A percentile compares a stretch with the other conserved stretches of the same genome.
These are phyloP conservation scores for Bassia scoparia DNA, from an alignment of 148 eudicot genomes.

Conservation along the genomic window DNA sequence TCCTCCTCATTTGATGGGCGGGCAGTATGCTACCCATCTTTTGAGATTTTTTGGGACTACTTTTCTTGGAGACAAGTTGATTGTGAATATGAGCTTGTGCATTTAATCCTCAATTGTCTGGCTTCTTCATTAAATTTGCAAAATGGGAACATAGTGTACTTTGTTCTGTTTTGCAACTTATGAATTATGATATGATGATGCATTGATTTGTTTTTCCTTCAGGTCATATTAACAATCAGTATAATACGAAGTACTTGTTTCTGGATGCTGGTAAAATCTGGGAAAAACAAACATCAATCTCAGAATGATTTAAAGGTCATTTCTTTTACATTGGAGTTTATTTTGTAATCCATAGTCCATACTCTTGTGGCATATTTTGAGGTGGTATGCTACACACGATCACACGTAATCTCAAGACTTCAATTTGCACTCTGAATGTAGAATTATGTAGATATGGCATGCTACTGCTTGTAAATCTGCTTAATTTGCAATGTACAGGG, in stretches of 20 bases:
- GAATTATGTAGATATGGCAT: background rate
- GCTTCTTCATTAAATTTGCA: background rate
- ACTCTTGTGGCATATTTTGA: no score
- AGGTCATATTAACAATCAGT: conserved; percentile 95
- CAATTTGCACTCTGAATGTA: no score
- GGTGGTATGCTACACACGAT: no score
- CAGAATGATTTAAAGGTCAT: conserved; percentile 62
- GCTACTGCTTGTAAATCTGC: background rate
- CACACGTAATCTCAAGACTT: no score
- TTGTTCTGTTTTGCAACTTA: background rate
- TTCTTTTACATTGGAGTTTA: background rate
- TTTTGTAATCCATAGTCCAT: no score
- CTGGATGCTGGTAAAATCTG: conserved; percentile 85
- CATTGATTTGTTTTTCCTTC: conserved; percentile 1
- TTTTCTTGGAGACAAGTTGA: conserved; percentile 97
- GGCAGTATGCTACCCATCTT: conserved; percentile 81
- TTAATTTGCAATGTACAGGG: conserved; percentile 41
- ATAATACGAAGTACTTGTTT: conserved; percentile 94
- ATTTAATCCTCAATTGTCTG: background rate
- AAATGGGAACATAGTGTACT: background rate
- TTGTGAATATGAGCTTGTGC: conserved; percentile 46
- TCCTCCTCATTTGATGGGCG: conserved; percentile 87
- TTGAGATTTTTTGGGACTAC: conserved; percentile 68
- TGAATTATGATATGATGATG: background rate
- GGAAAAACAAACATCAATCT: conserved; percentile 66